These are phyloP conservation scores for Microdochium bolleyi DNA, from an alignment of 2,329 filamentous ascomycete genomes.

Conservation along the genomic window DNA sequence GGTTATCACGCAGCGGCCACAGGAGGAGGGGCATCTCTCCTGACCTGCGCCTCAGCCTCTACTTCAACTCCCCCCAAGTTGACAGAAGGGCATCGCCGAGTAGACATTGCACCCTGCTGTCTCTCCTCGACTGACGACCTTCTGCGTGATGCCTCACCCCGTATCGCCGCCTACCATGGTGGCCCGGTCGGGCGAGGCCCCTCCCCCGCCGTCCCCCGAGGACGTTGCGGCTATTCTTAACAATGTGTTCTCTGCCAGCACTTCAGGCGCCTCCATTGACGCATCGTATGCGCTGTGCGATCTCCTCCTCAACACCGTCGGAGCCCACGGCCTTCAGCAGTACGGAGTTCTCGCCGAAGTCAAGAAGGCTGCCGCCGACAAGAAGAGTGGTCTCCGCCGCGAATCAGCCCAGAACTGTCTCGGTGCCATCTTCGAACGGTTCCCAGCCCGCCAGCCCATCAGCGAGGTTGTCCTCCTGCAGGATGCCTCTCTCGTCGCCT, in stretches of 20 bases:
- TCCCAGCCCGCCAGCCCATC: conserved; percentile 68
- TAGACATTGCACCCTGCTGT: neutral
- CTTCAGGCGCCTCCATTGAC: conserved; percentile 61
- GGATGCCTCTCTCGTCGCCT: conserved; percentile 63
- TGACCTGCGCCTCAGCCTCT: neutral
- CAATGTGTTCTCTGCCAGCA: conserved; percentile 61
- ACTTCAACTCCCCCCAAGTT: neutral
- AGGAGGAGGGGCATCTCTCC: neutral
- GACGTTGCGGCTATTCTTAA: conserved; percentile 59
- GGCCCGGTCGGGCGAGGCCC: conserved; percentile 30
- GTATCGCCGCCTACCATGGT: conserved; percentile 38
- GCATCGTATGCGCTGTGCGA: conserved; percentile 55
- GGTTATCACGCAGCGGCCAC: neutral
- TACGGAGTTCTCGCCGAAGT: conserved; percentile 49
- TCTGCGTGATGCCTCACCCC: neutral
- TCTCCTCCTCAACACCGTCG: conserved; percentile 44
- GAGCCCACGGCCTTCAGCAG: conserved; percentile 40
- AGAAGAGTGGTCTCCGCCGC: conserved; percentile 79
- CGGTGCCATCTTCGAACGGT: conserved; percentile 86
- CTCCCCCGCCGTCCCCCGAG: conserved; percentile 53
- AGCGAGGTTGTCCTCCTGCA: conserved; percentile 77
- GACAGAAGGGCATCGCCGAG: neutral
- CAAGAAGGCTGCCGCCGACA: conserved; percentile 75
- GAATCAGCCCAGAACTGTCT: conserved; percentile 94
- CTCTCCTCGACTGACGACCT: neutral